Conservation (phyloP, 2,329 filamentous ascomycete genomes). For the Dryadomyces quercus-mongolicae region DNA sequence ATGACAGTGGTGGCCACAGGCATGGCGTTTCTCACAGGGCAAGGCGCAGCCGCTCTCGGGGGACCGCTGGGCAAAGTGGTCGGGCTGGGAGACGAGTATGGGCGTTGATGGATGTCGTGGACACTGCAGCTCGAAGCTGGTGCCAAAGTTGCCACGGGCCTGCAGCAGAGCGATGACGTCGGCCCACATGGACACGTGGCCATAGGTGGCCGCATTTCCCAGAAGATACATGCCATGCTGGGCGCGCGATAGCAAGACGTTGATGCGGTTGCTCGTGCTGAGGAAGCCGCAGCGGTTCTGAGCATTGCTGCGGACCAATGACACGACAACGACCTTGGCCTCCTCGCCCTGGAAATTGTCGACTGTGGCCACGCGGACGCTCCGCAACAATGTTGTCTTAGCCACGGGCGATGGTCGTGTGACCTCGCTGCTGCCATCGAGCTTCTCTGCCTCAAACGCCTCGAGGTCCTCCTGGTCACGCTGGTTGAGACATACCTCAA, state of each 20-base stretch:
- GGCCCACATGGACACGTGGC: slow-evolving; percentile 49
- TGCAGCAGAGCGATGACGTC: slow-evolving; percentile 42
- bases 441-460: slow-evolving; percentile 20
- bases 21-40: slow-evolving; percentile 34
- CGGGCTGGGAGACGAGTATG: slow-evolving; percentile 37
- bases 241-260: slow-evolving; percentile 55
- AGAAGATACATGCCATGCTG: slow-evolving; percentile 61
- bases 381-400: slow-evolving; percentile 28
- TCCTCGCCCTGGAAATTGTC: slow-evolving; percentile 73
- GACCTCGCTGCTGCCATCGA: slow-evolving; percentile 22
- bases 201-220: slow-evolving; percentile 49
- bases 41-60: slow-evolving; percentile 52
- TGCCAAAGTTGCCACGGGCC: slow-evolving; percentile 32
- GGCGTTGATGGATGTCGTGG: slow-evolving; percentile 43
- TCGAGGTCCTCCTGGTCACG: slow-evolving; percentile 43
- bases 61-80: slow-evolving; percentile 42
- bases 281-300: slow-evolving; percentile 51
- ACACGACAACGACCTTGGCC: slow-evolving; percentile 57
- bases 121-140: slow-evolving; percentile 41
- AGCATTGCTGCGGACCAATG: slow-evolving; percentile 57
- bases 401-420: slow-evolving; percentile 2
- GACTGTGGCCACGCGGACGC: neutral
- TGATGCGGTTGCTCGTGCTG: slow-evolving; percentile 52
- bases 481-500: slow-evolving; percentile 53
- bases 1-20: slow-evolving; percentile 35